These are phyloP conservation scores for Diaporthe capsici DNA, from an alignment of 2,329 filamentous ascomycete species.

Conservation along the genomic window DNA sequence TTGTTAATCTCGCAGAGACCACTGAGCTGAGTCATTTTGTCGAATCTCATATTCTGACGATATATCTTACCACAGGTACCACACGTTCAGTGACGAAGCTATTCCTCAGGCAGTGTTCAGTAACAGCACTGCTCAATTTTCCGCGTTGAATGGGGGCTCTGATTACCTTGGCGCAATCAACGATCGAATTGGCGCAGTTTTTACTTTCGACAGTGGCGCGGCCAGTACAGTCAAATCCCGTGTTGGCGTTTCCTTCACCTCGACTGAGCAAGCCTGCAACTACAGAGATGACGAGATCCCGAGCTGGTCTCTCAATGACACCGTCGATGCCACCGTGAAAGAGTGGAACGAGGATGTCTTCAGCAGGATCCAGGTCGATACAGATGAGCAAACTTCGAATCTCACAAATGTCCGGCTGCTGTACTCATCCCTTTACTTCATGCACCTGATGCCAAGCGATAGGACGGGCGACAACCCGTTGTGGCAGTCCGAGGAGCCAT, in stretches of 20 bases:
- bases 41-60: conserved; percentile 44
- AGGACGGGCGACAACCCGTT: conserved; percentile 77
- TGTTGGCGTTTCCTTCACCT: conserved; percentile 66
- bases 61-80: background rate
- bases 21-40: conserved; percentile 69
- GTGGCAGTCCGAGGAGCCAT: conserved; percentile 76
- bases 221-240: conserved; percentile 60
- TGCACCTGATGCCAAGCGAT: conserved; percentile 73
- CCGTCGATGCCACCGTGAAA: conserved; percentile 55
- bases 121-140: conserved; percentile 5
- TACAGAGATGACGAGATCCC: conserved; percentile 62
- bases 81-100: conserved; percentile 36
- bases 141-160: conserved; percentile 48
- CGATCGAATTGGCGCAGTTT: conserved; percentile 65
- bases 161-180: conserved; percentile 44
- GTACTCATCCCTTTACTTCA: conserved; percentile 72
- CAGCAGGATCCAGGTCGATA: conserved; percentile 56
- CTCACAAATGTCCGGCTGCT: conserved; percentile 64
- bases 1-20: conserved; percentile 56
- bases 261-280: conserved; percentile 61
- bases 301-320: conserved; percentile 56
- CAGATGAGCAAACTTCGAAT: conserved; percentile 54
- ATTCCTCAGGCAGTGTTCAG: conserved; percentile 35
- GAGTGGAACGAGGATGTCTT: conserved; percentile 63
- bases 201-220: conserved; percentile 58